Base-by-base conservation (phyloP, 257 asterid genomes). In the Scutellaria minor region DNA sequence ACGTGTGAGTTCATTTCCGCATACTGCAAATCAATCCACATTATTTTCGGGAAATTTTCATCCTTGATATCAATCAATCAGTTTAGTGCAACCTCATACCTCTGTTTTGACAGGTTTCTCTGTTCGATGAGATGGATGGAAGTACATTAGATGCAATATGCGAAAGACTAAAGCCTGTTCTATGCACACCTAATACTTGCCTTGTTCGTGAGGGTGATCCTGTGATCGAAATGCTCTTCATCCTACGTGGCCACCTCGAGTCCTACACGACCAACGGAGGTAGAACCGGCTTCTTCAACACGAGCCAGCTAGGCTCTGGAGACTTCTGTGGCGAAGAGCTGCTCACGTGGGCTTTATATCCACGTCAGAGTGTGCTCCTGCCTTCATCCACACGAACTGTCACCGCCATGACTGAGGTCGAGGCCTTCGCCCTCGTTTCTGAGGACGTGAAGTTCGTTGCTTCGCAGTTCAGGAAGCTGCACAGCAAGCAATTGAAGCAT, bases 301-400 rank as follows among this genome's bases (percentile, higher is more conserved):
- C 84, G 1, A 81, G 79, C 7, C 60, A 84, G 2, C 79, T 89
- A 0, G 87, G 91, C 7, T 85, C 91, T 0, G 89, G 96, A 0
- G 93, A 89, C 48, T 89, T 89, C 58, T 89, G 96, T 6, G 96
- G 96, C 3, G 96, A 89, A 61, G 96, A 89, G 24, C 74, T 89
- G 20, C 88, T 89, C 5, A 85, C 84, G 0, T 89, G 96, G 96
- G 96, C 83, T 3, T 64, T 89, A 1, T 77, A 85, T 64, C 90
- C 89, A 1, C 90, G 86, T 41, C 91, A 91, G 1, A 83, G 86
- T 24, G 9, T 82, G 57, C 75, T 79, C 69, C 96, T 89, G 27
- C 96, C 96, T 2, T 79, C 90, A 2, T 89, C 96, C 8, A 87
- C 96, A 0, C 80, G 96, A 2, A 85, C 93, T 0, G 96, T 89